Evolutionary conservation across 108 stramenopile genomes (phyloP).

Genomic region (Cyclotella kingstonii): DNA sequence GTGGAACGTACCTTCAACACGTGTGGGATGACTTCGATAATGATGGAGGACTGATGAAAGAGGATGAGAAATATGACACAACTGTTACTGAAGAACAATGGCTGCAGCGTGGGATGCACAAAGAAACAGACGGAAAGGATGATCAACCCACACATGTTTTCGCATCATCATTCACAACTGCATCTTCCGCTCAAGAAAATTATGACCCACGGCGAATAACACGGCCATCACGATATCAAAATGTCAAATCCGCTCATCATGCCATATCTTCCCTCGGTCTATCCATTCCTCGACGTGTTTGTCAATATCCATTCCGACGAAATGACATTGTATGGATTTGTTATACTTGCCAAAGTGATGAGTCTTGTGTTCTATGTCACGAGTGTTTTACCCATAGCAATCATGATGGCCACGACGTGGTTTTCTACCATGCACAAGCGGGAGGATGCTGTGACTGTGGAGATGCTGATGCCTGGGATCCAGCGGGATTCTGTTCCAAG

Average conservation of each 20-base stretch:
- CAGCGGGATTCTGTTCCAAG: slow-evolving; percentile 61
- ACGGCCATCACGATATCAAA: slow-evolving; percentile 18
- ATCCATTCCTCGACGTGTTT: slow-evolving; percentile 69
- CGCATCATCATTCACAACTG: no score
- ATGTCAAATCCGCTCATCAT: slow-evolving; percentile 6
- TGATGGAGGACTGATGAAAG: neutral
- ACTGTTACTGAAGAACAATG: no score
- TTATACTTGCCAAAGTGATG: slow-evolving; percentile 93
- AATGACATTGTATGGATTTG: slow-evolving; percentile 99
- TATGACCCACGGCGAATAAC: no score
- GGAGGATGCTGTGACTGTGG: slow-evolving; percentile 99
- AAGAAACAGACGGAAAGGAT: no score
- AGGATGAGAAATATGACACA: neutral
- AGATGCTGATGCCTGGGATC: slow-evolving; percentile 91
- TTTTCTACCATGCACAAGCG: slow-evolving; percentile 93
- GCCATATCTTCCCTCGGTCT: slow-evolving; percentile 37
- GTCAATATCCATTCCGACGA: slow-evolving; percentile 87
- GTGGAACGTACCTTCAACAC: neutral
- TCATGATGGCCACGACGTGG: slow-evolving; percentile 95
- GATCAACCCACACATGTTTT: no score
- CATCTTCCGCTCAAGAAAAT: no score
- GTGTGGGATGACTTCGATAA: neutral
- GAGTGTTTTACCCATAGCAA: slow-evolving; percentile 83
- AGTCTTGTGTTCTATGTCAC: slow-evolving; percentile 96
- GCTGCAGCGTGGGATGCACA: no score